A percentile compares a stretch with the other conserved stretches of the same genome.
These are phyloP conservation scores for Backusella australiensis DNA, from an alignment of 192 early-diverging fungal genomes.

Conservation along the genomic window DNA sequence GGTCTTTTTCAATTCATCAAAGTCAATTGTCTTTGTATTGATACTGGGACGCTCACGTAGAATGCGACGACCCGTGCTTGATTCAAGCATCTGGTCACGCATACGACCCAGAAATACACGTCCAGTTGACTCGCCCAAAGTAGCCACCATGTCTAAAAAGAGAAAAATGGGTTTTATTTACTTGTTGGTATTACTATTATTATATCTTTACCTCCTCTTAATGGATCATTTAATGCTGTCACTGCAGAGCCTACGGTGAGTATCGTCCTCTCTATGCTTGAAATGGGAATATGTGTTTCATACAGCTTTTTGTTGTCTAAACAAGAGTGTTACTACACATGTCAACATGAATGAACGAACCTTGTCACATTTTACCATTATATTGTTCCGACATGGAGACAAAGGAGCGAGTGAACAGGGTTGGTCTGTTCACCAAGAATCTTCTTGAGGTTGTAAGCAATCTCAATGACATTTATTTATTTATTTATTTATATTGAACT, in stretches of 20 bases:
- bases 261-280: slow-evolving; percentile 55
- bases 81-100: slow-evolving; percentile 76
- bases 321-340: neutral
- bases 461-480: neutral
- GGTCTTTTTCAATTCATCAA: slow-evolving; percentile 54
- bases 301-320: slow-evolving; percentile 44
- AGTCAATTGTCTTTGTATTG: slow-evolving; percentile 64
- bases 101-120: slow-evolving; percentile 63
- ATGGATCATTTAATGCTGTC: slow-evolving; percentile 72
- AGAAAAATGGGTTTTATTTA: neutral
- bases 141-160: slow-evolving; percentile 76
- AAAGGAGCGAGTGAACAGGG: neutral
- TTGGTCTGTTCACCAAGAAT: neutral
- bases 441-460: neutral
- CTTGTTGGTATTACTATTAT: neutral
- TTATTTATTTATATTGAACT: neutral
- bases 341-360: neutral
- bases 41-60: slow-evolving; percentile 80
- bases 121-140: slow-evolving; percentile 88
- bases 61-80: slow-evolving; percentile 76
- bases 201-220: slow-evolving; percentile 55
- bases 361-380: neutral
- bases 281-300: slow-evolving; percentile 62
- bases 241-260: slow-evolving; percentile 77
- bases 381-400: neutral